These are phyloP conservation scores for Cucurbita moschata DNA, from an alignment of 306 rosid species.

Conservation along the genomic window DNA sequence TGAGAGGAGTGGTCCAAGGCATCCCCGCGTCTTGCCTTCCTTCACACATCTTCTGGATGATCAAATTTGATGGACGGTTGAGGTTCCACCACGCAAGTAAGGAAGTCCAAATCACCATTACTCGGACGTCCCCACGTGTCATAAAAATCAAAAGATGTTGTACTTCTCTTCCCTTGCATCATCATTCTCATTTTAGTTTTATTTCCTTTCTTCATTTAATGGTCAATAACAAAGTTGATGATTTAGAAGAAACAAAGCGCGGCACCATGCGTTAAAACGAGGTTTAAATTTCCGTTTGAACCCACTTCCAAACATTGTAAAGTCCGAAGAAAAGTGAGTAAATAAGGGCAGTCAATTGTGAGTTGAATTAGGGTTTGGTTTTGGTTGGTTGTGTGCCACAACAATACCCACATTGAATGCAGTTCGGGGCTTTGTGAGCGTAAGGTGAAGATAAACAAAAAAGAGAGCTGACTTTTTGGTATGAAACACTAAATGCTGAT, in stretches of 20 bases:
- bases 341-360: neutral
- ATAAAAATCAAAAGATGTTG: neutral
- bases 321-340: neutral
- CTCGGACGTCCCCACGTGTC: neutral
- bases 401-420: slow-evolving; percentile 24
- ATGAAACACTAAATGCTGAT: slow-evolving; percentile 35
- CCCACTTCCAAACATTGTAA: neutral
- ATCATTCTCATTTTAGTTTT: neutral
- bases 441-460: neutral
- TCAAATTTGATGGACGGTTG: neutral
- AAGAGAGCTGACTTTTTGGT: slow-evolving; percentile 27
- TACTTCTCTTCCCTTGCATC: neutral
- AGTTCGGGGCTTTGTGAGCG: slow-evolving; percentile 16
- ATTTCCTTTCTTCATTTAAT: neutral
- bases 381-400: slow-evolving; percentile 14
- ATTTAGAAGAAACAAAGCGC: neutral
- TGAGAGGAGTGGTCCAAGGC: neutral
- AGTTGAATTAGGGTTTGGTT: slow-evolving; percentile 1
- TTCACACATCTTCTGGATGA: neutral
- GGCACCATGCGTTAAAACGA: neutral
- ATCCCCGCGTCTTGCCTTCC: neutral
- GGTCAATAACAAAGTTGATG: neutral
- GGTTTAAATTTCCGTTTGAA: neutral
- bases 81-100: neutral
- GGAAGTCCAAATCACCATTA: neutral